A percentile compares a stretch with the other conserved stretches of the same genome.
These are phyloP conservation scores for Cyberlindnera subsufficiens DNA, from an alignment of 805 yeast genomes.

Conservation along the genomic window DNA sequence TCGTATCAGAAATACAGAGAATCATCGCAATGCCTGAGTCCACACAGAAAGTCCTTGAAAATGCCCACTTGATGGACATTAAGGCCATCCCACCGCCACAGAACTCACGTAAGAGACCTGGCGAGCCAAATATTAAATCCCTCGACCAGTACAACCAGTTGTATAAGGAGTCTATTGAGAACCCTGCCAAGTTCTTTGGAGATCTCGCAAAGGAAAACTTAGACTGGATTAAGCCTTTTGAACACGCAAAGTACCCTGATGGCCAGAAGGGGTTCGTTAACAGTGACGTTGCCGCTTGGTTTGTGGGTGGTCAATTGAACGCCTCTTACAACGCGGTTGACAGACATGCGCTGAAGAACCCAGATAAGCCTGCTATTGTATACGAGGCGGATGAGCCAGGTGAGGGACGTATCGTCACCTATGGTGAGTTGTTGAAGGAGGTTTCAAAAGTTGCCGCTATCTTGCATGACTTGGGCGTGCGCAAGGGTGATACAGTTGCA, in stretches of 20 bases:
- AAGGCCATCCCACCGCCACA: constrained; percentile 20
- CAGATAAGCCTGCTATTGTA: constrained; percentile 67
- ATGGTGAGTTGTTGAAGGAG: constrained; percentile 63
- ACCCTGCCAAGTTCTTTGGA: constrained; percentile 83
- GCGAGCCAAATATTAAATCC: constrained; percentile 17
- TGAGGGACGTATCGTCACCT: constrained; percentile 57
- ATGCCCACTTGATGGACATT: constrained; percentile 26
- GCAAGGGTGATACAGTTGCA: constrained; percentile 82
- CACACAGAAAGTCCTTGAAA: constrained; percentile 19
- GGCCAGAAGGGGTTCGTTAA: constrained; percentile 41
- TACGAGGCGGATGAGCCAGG: constrained; percentile 80
- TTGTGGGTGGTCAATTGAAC: constrained; percentile 71
- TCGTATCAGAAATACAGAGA: too few relatives aligned
- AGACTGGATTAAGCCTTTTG: constrained; percentile 77
- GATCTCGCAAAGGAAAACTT: constrained; percentile 67
- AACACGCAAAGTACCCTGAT: constrained; percentile 47
- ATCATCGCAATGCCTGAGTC: constrained; percentile 15
- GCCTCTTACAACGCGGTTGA: constrained; percentile 81
- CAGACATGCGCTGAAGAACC: constrained; percentile 68
- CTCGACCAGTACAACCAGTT: constrained; percentile 64
- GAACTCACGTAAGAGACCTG: constrained; percentile 21
- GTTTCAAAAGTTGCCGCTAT: constrained; percentile 71
- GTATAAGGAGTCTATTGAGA: constrained; percentile 72
- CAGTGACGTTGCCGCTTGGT: constrained; percentile 62
- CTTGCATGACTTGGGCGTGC: constrained; percentile 57